These are phyloP conservation scores for Microcera coccophila DNA, from an alignment of 2,329 filamentous ascomycete species.

Conservation along the genomic window DNA sequence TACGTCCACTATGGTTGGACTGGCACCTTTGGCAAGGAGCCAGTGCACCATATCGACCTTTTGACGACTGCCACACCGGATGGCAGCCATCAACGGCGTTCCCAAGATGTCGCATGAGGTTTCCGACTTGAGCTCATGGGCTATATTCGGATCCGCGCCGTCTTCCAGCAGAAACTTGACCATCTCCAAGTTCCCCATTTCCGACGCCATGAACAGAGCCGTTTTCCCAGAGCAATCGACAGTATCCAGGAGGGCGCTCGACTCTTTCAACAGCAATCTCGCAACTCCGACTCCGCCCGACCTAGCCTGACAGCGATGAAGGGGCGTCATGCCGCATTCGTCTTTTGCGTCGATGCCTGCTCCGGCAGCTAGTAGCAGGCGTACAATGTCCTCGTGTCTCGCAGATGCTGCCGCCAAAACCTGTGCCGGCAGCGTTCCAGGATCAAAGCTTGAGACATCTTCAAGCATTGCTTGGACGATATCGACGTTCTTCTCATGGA, in stretches of 20 bases:
- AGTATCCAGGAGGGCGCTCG: background rate
- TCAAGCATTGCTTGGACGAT: conserved; percentile 1
- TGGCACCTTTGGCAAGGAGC: no score
- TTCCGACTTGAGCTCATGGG: background rate
- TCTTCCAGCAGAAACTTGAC: conserved; percentile 2
- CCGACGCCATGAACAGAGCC: conserved; percentile 5
- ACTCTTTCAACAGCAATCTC: background rate
- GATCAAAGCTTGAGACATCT: background rate
- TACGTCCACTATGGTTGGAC: no score
- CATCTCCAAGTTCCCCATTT: conserved; percentile 6
- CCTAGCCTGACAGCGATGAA: conserved; percentile 4
- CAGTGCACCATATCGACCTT: no score
- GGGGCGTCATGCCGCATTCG: background rate
- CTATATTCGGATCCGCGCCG: background rate
- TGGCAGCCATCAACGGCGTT: background rate
- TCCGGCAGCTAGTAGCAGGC: conserved; percentile 1
- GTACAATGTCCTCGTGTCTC: background rate
- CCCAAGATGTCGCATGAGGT: background rate
- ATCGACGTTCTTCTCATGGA: background rate
- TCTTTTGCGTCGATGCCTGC: background rate
- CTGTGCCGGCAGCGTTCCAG: background rate
- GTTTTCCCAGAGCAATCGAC: conserved; percentile 6
- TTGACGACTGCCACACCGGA: background rate
- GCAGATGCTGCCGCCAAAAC: conserved; percentile 4
- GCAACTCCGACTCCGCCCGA: conserved; percentile 4